A percentile compares a stretch with the other conserved stretches of the same genome.
Conservation (phyloP, 164 flowering plant genomes). For the Echeveria elegans region DNA sequence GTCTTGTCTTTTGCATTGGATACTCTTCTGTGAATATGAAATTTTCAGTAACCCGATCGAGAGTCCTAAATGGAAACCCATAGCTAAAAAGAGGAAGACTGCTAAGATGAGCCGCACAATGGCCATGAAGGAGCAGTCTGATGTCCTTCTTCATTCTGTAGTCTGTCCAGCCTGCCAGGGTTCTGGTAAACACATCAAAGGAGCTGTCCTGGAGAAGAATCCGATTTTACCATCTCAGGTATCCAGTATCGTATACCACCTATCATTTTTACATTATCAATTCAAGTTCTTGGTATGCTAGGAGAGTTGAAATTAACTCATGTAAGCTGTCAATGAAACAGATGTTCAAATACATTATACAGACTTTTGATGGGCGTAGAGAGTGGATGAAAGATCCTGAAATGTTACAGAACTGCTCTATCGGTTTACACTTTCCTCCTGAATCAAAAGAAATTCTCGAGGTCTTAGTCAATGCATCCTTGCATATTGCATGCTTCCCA, state of each 20-base stretch:
- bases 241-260: neutral
- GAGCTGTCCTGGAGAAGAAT: slow-evolving; percentile 55
- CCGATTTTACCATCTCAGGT: slow-evolving; percentile 59
- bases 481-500: neutral
- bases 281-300: neutral
- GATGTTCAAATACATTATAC: slow-evolving; percentile 66
- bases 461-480: slow-evolving; percentile 24
- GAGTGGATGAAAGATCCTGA: slow-evolving; percentile 85
- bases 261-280: neutral
- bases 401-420: slow-evolving; percentile 57
- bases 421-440: slow-evolving; percentile 58
- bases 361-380: slow-evolving; percentile 49
- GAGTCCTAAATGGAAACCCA: slow-evolving; percentile 19
- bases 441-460: slow-evolving; percentile 30
- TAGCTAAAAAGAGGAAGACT: slow-evolving; percentile 31
- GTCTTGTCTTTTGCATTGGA: slow-evolving; percentile 96
- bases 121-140: slow-evolving; percentile 11
- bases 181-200: slow-evolving; percentile 47
- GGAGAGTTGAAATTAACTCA: neutral
- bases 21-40: slow-evolving; percentile 71
- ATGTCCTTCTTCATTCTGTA: slow-evolving; percentile 29
- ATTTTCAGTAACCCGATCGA: slow-evolving; percentile 24
- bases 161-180: slow-evolving; percentile 98
- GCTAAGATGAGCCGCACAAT: slow-evolving; percentile 14
- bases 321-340: slow-evolving; percentile 18